A percentile compares a stretch with the other conserved stretches of the same genome.
Evolutionary conservation across 768 basidiomycete species (phyloP).

Genomic region (Udeniomyces megalosporus): DNA sequence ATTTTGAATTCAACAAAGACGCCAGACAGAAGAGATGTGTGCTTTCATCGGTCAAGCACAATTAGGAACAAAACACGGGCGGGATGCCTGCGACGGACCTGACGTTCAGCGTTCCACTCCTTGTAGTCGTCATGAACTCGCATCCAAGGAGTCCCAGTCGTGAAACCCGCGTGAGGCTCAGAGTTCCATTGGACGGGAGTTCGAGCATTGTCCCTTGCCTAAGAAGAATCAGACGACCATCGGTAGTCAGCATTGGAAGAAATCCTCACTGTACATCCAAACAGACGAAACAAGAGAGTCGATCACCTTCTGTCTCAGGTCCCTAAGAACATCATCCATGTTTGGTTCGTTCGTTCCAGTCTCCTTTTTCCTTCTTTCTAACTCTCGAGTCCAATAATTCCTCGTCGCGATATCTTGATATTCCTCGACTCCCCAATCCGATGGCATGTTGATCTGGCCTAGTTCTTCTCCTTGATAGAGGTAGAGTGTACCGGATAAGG

Average conservation of each 20-base stretch:
- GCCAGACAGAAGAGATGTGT: constrained; percentile 3
- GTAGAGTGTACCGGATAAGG: constrained; percentile 51
- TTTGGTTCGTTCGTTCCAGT: constrained; percentile 35
- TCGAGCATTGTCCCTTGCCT: constrained; percentile 47
- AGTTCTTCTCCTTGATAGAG: constrained; percentile 61
- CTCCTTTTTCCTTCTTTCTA: constrained; percentile 16
- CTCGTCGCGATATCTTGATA: constrained; percentile 53
- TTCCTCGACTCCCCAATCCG: constrained; percentile 48
- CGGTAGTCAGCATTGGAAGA: too few species aligned
- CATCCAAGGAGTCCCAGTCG: constrained; percentile 55
- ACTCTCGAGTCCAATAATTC: constrained; percentile 39
- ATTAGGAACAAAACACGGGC: too few species aligned
- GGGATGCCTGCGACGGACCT: too few species aligned
- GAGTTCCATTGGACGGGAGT: constrained; percentile 59
- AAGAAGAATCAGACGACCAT: background rate
- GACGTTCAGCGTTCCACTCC: constrained; percentile 36
- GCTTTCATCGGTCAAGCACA: too few species aligned
- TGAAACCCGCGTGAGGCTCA: constrained; percentile 45
- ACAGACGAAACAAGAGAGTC: background rate
- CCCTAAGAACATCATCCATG: constrained; percentile 46
- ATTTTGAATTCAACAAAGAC: background rate
- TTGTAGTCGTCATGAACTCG: constrained; percentile 50
- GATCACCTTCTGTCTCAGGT: constrained; percentile 42
- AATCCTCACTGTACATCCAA: background rate
- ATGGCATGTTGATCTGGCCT: constrained; percentile 37